Base-by-base conservation (phyloP, 1,284 basidiomycete species). In the Malassezia restricta region DNA sequence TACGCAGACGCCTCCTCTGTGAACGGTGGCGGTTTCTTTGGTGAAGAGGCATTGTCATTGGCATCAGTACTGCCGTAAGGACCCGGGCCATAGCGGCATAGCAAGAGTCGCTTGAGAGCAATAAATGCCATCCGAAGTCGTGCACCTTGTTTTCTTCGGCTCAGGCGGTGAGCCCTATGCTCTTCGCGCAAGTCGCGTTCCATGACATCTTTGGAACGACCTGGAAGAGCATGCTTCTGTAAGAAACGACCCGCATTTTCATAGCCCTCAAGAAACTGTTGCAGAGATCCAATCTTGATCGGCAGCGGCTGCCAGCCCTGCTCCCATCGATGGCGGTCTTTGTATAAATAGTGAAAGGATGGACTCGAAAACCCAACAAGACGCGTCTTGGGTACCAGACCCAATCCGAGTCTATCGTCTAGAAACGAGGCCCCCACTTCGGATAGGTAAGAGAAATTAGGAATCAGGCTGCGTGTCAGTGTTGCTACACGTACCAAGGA, bases 171-270 rank as follows among this genome's bases (percentile, higher is more conserved):
- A 5, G 68, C 63, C 27, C 15, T 79, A 15, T 83, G 81, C 65
- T 88, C 85, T 60, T 87, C 86, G 63, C 85, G 86, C 1, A 86
- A 85, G 68, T 90, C 86, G 1, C 57, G 56, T 50, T 70, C 62
- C 24, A 70, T 53, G 35, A 67, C 28, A 2, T 48, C 50, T 27
- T 87, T 82, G 5, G 86, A 80, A 31, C 87, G 81, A 7, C 86
- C 86, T 1, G 89, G 89, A 83, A 84, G 88, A 2, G 89, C 87
- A 67, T 92, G 80, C 62, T 81, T 82, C 40, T 84, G 80, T 50
- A 94, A 77, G 62, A 90, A 91, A 53, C 86, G 84, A 5, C 86
- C 86, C 0, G 86, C 86, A 73, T 91, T 89, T 75, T 82, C 80
- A 65, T 80, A 92, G 12, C 88, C 88, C 57, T 85, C 80, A 63